These are phyloP conservation scores for Pulveroboletus ravenelii DNA, from an alignment of 768 basidiomycete species.

Conservation along the genomic window DNA sequence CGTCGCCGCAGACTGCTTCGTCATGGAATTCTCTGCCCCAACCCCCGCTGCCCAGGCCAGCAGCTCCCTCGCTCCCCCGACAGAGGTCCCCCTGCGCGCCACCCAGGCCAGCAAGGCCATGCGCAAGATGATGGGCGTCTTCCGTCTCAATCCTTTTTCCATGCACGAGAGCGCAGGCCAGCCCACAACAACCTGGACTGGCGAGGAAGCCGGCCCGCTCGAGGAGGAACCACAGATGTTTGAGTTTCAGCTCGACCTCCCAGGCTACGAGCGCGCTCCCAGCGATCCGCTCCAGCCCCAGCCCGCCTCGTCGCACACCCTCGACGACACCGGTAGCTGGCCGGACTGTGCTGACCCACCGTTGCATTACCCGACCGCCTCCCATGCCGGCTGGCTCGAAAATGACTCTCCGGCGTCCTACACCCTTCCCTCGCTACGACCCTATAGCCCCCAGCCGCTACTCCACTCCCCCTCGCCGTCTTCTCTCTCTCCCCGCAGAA, in stretches of 20 bases:
- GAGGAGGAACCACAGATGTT: conserved; percentile 57
- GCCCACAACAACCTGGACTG: conserved; percentile 40
- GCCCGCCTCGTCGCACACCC: conserved; percentile 3
- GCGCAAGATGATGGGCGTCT: conserved; percentile 74
- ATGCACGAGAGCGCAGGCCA: conserved; percentile 50
- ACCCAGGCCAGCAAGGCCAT: conserved; percentile 67
- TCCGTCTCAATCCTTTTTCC: conserved; percentile 73
- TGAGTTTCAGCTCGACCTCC: conserved; percentile 57
- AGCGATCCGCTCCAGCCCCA: conserved; percentile 18
- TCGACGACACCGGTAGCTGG: conserved; percentile 20
- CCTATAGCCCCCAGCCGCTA: conserved; percentile 23
- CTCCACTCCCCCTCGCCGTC: conserved; percentile 28
- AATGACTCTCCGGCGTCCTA: conserved; percentile 27
- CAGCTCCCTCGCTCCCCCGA: conserved; percentile 46
- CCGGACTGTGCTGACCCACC: conserved; percentile 18
- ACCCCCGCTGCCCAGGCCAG: conserved; percentile 32
- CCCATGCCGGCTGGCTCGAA: conserved; percentile 28
- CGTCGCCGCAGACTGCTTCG: conserved; percentile 27
- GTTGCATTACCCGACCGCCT: conserved; percentile 16
- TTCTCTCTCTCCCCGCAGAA: conserved; percentile 24
- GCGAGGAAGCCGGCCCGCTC: conserved; percentile 54
- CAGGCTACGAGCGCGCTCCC: conserved; percentile 20
- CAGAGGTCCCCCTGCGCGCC: conserved; percentile 69
- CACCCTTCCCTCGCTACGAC: conserved; percentile 27
- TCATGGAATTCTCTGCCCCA: conserved; percentile 32